Percentiles rank a stretch among this genome's conserved stretches.
These are phyloP conservation scores for Brassica carinata DNA, from an alignment of 345 rosid species.

Conservation along the genomic window DNA sequence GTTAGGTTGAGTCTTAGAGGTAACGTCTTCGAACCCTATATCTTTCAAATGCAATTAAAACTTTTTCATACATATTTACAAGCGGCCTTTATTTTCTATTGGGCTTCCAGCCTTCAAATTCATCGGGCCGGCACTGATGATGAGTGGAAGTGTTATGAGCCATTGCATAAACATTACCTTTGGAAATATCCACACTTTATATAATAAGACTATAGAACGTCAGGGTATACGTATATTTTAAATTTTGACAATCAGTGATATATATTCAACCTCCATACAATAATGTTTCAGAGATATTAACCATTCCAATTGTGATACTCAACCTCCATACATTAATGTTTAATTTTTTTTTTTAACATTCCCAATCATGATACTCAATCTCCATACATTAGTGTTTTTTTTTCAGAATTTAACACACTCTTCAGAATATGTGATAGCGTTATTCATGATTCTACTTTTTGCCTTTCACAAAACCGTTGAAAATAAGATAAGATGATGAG, in stretches of 20 bases:
- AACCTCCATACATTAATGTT: conserved; percentile 7
- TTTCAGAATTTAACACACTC: background rate
- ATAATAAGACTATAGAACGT: background rate
- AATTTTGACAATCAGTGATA: background rate
- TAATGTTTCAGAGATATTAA: background rate
- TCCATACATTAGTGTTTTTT: background rate
- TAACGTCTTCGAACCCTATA: too few relatives aligned
- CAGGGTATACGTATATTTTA: background rate
- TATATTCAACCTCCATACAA: conserved; percentile 12
- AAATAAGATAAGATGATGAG: conserved; percentile 23
- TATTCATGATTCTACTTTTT: background rate
- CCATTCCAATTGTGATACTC: conserved; percentile 4
- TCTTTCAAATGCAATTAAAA: too few relatives aligned
- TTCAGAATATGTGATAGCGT: conserved; percentile 2
- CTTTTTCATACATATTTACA: too few relatives aligned
- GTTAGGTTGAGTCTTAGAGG: too few relatives aligned
- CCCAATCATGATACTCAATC: background rate
- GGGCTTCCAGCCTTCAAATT: too few relatives aligned
- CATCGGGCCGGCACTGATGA: too few relatives aligned
- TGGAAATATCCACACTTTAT: background rate
- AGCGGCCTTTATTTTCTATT: too few relatives aligned
- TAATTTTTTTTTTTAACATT: background rate
- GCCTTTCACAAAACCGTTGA: conserved; percentile 10
- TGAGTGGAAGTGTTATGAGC: background rate
- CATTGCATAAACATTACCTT: background rate